phyloP scores from a whole-genome alignment of 2,329 filamentous ascomycete species.

The Orbilia blumenaviensis region DNA sequence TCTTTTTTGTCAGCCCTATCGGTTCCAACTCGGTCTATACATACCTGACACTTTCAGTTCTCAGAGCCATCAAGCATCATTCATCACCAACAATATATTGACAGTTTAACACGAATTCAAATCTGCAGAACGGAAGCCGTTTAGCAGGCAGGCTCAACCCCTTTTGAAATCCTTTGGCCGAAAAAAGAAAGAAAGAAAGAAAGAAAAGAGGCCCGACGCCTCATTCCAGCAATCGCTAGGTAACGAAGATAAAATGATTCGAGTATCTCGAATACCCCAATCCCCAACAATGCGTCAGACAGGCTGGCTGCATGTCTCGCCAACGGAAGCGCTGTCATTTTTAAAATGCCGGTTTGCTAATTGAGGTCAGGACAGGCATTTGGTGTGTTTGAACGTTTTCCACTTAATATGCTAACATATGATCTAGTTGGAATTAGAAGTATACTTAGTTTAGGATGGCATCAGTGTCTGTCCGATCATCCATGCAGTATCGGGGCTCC shows the following conservation, averaged over 20 bases:
- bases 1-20: background rate
- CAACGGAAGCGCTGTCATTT: background rate
- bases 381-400: background rate
- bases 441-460: background rate
- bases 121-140: no score
- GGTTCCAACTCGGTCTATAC: no score
- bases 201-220: no score
- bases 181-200: no score
- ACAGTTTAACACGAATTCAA: no score
- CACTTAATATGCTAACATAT: background rate
- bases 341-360: background rate
- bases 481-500: background rate
- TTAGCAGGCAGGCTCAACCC: no score
- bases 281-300: background rate
- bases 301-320: constrained; percentile 2
- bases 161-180: no score
- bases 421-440: background rate
- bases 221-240: constrained; percentile 2
- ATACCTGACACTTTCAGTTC: no score
- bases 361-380: constrained; percentile 10
- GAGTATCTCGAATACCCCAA: constrained; percentile 3
- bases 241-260: background rate
- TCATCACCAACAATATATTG: no score
- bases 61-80: no score
- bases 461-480: background rate